A percentile compares a stretch with the other conserved stretches of the same genome.
These are phyloP conservation scores for Metschnikowia cerradonensis DNA, from an alignment of 805 yeast genomes.

Conservation along the genomic window DNA sequence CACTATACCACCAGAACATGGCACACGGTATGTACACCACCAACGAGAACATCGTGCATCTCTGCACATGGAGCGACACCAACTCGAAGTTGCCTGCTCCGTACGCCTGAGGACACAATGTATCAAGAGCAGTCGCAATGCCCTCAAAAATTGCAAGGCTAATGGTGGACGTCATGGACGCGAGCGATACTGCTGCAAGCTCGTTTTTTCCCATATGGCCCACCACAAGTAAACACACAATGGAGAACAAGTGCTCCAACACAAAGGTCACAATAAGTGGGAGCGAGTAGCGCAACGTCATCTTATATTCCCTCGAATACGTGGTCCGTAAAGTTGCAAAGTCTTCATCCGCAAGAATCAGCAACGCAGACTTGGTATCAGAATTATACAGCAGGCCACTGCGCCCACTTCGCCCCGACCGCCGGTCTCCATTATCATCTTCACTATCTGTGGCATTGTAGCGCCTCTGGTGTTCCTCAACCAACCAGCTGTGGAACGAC, in stretches of 20 bases:
- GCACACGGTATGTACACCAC: constrained; percentile 37
- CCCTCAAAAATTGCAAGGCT: constrained; percentile 45
- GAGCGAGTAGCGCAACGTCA: constrained; percentile 31
- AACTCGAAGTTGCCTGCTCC: constrained; percentile 40
- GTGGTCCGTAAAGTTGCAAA: constrained; percentile 29
- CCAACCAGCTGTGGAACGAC: constrained; percentile 41
- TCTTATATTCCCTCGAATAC: constrained; percentile 23
- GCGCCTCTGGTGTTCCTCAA: constrained; percentile 40
- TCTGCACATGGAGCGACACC: constrained; percentile 36
- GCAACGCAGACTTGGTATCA: constrained; percentile 9
- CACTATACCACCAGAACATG: constrained; percentile 38
- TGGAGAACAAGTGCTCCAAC: constrained; percentile 41
- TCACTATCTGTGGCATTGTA: constrained; percentile 22
- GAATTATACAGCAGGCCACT: constrained; percentile 3
- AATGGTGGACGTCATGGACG: constrained; percentile 42
- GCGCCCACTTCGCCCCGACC: constrained; percentile 3
- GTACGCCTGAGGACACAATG: constrained; percentile 44
- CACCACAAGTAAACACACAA: constrained; percentile 40
- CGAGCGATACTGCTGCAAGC: constrained; percentile 44
- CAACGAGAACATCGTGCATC: constrained; percentile 33
- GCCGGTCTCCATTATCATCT: constrained; percentile 9
- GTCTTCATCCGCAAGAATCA: constrained; percentile 24
- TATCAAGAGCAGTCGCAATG: constrained; percentile 43
- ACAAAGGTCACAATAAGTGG: constrained; percentile 41
- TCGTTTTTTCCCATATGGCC: constrained; percentile 44